A percentile compares a stretch with the other conserved stretches of the same genome.
These are phyloP conservation scores for Polyporus tsugae DNA, from an alignment of 1,284 basidiomycete species.

Conservation along the genomic window DNA sequence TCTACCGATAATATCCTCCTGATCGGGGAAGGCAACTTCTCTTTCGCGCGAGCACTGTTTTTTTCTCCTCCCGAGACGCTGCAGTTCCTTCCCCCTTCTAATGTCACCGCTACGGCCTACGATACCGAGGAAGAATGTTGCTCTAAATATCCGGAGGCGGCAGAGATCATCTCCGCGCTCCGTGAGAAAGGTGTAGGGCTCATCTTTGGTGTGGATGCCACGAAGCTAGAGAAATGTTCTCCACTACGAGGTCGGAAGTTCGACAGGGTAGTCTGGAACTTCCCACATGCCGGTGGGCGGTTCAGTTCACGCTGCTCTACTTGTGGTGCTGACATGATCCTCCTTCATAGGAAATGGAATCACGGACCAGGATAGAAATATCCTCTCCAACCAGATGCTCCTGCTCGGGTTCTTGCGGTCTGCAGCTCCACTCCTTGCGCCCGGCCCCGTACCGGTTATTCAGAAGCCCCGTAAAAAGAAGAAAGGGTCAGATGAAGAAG, in stretches of 20 bases:
- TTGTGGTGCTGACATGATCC: slow-evolving; percentile 19
- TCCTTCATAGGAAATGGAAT: slow-evolving; percentile 82
- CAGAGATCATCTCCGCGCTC: slow-evolving; percentile 66
- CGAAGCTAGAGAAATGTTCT: slow-evolving; percentile 70
- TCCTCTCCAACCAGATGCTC: slow-evolving; percentile 91
- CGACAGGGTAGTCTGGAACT: slow-evolving; percentile 94
- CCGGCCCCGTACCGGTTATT: slow-evolving; percentile 62
- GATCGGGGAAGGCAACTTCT: slow-evolving; percentile 97
- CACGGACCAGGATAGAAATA: slow-evolving; percentile 93
- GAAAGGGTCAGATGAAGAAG: slow-evolving; percentile 52
- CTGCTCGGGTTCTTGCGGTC: slow-evolving; percentile 87
- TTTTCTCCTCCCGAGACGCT: slow-evolving; percentile 57
- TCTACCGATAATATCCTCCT: slow-evolving; percentile 84
- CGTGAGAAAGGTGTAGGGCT: slow-evolving; percentile 73
- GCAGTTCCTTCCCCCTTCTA: slow-evolving; percentile 65
- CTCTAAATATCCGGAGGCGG: slow-evolving; percentile 87
- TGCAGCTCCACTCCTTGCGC: slow-evolving; percentile 68
- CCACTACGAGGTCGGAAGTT: slow-evolving; percentile 66
- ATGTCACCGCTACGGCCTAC: slow-evolving; percentile 88
- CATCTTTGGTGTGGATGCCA: slow-evolving; percentile 88
- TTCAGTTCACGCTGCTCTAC: background rate
- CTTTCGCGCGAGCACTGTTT: slow-evolving; percentile 85
- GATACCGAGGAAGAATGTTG: slow-evolving; percentile 84
- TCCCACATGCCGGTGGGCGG: slow-evolving; percentile 90
- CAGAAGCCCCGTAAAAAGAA: slow-evolving; percentile 54